Conservation (phyloP, 1,284 basidiomycete genomes). For the Cryptococcus sp. region DNA sequence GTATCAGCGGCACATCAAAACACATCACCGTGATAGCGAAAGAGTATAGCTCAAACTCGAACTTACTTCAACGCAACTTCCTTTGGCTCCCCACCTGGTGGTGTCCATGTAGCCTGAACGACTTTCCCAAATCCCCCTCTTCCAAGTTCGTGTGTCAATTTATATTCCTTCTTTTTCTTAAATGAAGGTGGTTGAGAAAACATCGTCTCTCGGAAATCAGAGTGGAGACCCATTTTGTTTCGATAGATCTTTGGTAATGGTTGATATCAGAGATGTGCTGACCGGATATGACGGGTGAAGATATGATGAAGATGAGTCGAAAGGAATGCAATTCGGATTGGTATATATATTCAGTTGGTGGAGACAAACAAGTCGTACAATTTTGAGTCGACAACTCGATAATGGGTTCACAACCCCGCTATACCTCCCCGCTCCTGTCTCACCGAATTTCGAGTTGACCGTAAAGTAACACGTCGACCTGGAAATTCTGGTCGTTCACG, state of each 20-base stretch:
- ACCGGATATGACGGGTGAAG: too few relatives aligned
- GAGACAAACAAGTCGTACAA: too few relatives aligned
- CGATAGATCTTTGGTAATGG: neutral
- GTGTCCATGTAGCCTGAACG: slow-evolving; percentile 58
- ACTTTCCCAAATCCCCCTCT: slow-evolving; percentile 83
- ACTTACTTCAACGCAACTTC: slow-evolving; percentile 66
- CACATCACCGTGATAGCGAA: neutral
- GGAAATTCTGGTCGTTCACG: too few relatives aligned
- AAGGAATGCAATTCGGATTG: too few relatives aligned
- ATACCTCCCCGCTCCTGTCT: too few relatives aligned
- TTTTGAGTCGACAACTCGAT: too few relatives aligned
- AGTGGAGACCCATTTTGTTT: slow-evolving; percentile 28
- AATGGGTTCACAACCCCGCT: too few relatives aligned
- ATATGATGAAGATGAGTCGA: too few relatives aligned
- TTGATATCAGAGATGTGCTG: too few relatives aligned
- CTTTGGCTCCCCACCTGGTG: slow-evolving; percentile 50
- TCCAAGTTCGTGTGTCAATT: slow-evolving; percentile 55
- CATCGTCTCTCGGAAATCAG: slow-evolving; percentile 48
- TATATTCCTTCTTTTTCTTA: slow-evolving; percentile 66
- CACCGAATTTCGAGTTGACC: too few relatives aligned
- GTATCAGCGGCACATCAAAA: neutral
- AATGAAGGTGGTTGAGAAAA: slow-evolving; percentile 78
- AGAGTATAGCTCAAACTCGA: neutral
- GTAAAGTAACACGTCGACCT: too few relatives aligned
- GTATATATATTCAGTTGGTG: too few relatives aligned